Base-by-base conservation (phyloP, 306 rosid genomes). In the Gastrolobium villosum region DNA sequence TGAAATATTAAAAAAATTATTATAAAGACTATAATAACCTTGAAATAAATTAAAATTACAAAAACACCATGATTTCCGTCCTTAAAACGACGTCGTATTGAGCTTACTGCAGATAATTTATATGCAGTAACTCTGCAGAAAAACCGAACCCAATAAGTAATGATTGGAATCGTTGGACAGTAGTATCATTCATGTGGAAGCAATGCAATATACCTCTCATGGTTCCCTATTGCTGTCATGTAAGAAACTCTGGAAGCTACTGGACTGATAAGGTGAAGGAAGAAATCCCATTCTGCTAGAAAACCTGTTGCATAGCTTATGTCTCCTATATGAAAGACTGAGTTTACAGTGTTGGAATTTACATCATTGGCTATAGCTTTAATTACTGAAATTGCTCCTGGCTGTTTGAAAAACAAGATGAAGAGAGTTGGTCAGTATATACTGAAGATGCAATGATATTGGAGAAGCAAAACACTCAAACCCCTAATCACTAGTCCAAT, bases 191-290 rank as follows among this genome's bases (percentile, higher is more conserved):
- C 61, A 35, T 41, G 34, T 62, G 5, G 10, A 48, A 20, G 34
- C 4, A 39, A 4, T 3, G 6, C 43, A 61, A 2, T 53, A 2
- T 52, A 91, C 96, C 96, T 89, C 85, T 91, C 96, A 52, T 91
- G 96, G 88, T 91, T 91, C 40, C 96, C 96, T 7, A 91, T 91
- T 14, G 93, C 93, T 1, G 96, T 89, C 96, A 91, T 91, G 86
- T 91, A 91, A 9, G 91, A 81, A 61, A 87, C 66, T 20, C 72
- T 77, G 32, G 93, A 89, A 15, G 96, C 92, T 0, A 87, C 74
- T 0, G 89, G 92, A 10, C 7, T 55, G 65, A 91, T 87, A 14
- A 74, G 93, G 8, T 79, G 74, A 64, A 91, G 96, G 46, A 91
- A 91, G 77, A 74, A 89, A 65, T 91, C 93, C 96, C 96, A 89